These are phyloP conservation scores for Arabidopsis suecica DNA, from an alignment of 345 rosid genomes.

Conservation along the genomic window DNA sequence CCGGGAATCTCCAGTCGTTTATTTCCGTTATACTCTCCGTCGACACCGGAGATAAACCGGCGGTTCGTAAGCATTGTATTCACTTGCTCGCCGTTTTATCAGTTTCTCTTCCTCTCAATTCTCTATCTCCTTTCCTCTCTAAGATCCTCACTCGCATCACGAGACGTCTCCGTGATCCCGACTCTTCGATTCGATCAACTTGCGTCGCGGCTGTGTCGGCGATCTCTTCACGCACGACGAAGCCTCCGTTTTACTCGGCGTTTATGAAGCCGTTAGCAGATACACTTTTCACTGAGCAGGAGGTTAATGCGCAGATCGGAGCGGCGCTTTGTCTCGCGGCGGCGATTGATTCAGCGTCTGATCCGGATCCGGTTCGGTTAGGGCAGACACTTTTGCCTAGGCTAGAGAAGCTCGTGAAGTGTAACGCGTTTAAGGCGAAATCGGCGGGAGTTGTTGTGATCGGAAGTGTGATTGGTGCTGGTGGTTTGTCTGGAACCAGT, in stretches of 20 bases:
- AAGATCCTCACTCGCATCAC: constrained; percentile 69
- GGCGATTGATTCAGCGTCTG: constrained; percentile 71
- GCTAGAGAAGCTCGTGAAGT: constrained; percentile 76
- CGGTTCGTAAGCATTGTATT: constrained; percentile 77
- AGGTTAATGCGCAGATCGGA: constrained; percentile 73
- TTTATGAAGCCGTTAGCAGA: constrained; percentile 77
- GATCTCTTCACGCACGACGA: constrained; percentile 63
- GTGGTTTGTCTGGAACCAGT: constrained; percentile 54
- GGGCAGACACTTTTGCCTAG: constrained; percentile 59
- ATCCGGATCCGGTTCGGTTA: constrained; percentile 67
- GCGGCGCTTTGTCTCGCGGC: constrained; percentile 88
- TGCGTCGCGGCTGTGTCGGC: constrained; percentile 71
- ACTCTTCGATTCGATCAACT: constrained; percentile 73
- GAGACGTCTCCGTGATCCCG: constrained; percentile 80
- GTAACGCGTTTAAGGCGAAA: constrained; percentile 73
- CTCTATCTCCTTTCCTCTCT: constrained; percentile 66
- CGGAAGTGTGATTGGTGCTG: constrained; percentile 83
- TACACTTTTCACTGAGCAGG: constrained; percentile 91
- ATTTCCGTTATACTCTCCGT: constrained; percentile 73
- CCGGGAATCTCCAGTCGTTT: constrained; percentile 61
- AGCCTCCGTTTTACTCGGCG: constrained; percentile 58
- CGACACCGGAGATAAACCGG: constrained; percentile 71
- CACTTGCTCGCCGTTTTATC: constrained; percentile 70
- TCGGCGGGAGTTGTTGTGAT: constrained; percentile 76
- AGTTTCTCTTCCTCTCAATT: constrained; percentile 49